Percentiles rank a stretch among this genome's conserved stretches.
Conservation (phyloP, 768 basidiomycete genomes). For the Termitomyces heimii region DNA sequence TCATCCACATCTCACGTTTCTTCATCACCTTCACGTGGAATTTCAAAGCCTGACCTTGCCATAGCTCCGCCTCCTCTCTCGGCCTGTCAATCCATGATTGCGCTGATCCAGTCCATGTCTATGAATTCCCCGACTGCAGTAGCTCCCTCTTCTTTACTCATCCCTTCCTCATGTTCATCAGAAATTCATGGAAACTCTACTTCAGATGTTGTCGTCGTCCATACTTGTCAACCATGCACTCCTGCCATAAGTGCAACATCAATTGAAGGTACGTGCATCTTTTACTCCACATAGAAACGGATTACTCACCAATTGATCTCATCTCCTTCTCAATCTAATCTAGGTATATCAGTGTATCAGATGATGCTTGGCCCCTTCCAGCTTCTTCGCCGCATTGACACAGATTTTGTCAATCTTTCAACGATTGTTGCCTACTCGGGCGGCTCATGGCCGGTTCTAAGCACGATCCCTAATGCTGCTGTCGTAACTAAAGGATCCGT, state of each 20-base stretch:
- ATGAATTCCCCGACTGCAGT: conserved; percentile 28
- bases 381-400: conserved; percentile 69
- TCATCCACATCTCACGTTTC: conserved; percentile 5
- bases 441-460: conserved; percentile 29
- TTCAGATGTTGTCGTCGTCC: conserved; percentile 45
- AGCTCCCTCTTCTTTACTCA: conserved; percentile 24
- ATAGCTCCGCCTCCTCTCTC: conserved; percentile 14
- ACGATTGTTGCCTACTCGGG: conserved; percentile 44
- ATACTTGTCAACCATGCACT: conserved; percentile 56
- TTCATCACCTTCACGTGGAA: conserved; percentile 13
- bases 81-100: conserved; percentile 25
- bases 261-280: conserved; percentile 50
- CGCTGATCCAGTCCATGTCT: conserved; percentile 35
- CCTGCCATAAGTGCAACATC: conserved; percentile 64
- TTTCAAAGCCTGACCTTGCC: conserved; percentile 17
- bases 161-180: conserved; percentile 25
- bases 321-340: not conserved
- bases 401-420: conserved; percentile 72
- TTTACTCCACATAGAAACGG: conserved; percentile 7
- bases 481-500: conserved; percentile 47
- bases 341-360: conserved; percentile 74
- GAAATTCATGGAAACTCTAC: conserved; percentile 28
- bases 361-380: conserved; percentile 49
- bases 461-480: conserved; percentile 40
- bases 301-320: conserved; percentile 3